Percentiles rank a stretch among this genome's conserved stretches.
Evolutionary conservation across 2,329 filamentous ascomycete genomes (phyloP).

Genomic region (Alternaria panax): DNA sequence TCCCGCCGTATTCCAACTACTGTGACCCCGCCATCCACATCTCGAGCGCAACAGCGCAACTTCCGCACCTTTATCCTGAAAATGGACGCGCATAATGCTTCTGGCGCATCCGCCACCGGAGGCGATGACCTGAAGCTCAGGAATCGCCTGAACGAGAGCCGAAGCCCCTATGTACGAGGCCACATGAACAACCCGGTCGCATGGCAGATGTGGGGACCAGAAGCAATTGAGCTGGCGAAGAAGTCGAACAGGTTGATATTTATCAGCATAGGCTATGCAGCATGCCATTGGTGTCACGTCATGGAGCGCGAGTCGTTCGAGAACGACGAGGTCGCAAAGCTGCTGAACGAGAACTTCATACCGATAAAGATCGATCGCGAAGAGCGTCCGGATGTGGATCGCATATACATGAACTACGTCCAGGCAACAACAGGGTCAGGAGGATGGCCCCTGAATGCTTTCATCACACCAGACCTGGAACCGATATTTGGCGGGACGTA

Average conservation of each 20-base stretch:
- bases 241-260: conserved; percentile 88
- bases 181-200: conserved; percentile 83
- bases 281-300: conserved; percentile 91
- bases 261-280: conserved; percentile 91
- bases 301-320: conserved; percentile 94
- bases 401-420: conserved; percentile 98
- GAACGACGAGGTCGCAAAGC: conserved; percentile 77
- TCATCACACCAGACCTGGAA: conserved; percentile 89
- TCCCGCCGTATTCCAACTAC: conserved; percentile 6
- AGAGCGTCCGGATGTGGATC: conserved; percentile 90
- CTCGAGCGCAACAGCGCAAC: conserved; percentile 31
- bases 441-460: conserved; percentile 97
- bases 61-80: conserved; percentile 37
- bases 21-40: conserved; percentile 18
- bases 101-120: conserved; percentile 17
- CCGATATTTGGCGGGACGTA: conserved; percentile 97
- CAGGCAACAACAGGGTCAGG: conserved; percentile 89
- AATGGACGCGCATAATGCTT: conserved; percentile 41
- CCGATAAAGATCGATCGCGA: conserved; percentile 94
- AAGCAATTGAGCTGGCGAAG: conserved; percentile 78
- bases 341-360: conserved; percentile 87
- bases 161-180: conserved; percentile 73
- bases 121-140: conserved; percentile 51
- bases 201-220: conserved; percentile 88
- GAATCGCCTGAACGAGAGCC: conserved; percentile 67